Evolutionary conservation across 352 stramenopile genomes (phyloP), one percentile per base, ranked within the genome.

Genomic region (Pythium pectinolyticum): DNA sequence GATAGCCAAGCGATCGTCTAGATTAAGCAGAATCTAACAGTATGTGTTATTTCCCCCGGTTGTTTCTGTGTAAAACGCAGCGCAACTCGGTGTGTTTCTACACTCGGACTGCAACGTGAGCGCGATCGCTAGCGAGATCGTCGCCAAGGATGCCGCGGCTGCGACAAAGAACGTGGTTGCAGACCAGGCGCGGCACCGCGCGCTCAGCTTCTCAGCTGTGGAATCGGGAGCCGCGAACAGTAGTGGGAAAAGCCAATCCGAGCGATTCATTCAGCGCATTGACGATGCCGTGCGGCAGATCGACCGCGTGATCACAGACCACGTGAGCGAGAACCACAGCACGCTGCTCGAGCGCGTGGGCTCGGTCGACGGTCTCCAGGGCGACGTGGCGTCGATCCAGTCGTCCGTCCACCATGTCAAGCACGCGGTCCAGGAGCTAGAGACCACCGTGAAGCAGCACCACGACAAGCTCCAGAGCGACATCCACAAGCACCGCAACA

Each of bases 401-500:
- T 66, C 64, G 32, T 88, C 82, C 0, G 82, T 92, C 47, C 59
- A 72, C 5, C 67, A 89, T n/a, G 70, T 93, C 28, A 86, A 93
- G 61, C 69, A 75, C 28, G 78, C 77, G 1, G 76, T 91, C 22
- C 43, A 85, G 20, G 76, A 86, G 32, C 72, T 94, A 11, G 78
- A 95, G 66, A 51, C 49, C 0, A 67, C 76, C 17, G 79, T 92
- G 47, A 57, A 72, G 20, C 62, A 81, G 39, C 78, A 90, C 60
- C 82, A 92, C 45, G 68, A 81, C 32, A 74, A 72, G 27, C 67
- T 94, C 19, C 68, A 71, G n/a, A 61, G 73, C 31, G 79, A 74
- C 9, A 89, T 95, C 41, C 80, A 86, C 48, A 83, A 87, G 56
- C 82, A 92, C 61, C 78, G 83, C 58, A 91, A 92, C 57, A 75